Percentiles rank a stretch among this genome's conserved stretches.
Conservation (phyloP, 2,329 filamentous ascomycete species). For the Westerdykella aurantiaca region DNA sequence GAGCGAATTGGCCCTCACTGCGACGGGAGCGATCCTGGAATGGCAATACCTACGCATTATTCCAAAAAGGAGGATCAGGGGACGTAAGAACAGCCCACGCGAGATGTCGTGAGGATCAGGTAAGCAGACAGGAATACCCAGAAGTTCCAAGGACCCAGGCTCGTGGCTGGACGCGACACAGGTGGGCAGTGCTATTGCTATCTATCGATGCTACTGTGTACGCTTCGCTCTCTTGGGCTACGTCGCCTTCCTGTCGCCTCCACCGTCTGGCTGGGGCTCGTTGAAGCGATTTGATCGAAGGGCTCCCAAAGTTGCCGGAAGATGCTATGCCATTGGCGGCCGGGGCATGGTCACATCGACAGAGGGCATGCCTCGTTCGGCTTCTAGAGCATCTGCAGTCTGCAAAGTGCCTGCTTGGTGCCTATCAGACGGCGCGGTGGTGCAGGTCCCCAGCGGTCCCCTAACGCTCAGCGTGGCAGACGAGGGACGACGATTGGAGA, state of each 20-base stretch:
- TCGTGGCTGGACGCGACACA: not conserved
- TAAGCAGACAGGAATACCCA: not conserved
- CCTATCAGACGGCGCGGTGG: constrained; percentile 16
- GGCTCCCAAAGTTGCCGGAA: not conserved
- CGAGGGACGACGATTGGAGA: constrained; percentile 18
- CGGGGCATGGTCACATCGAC: constrained; percentile 9
- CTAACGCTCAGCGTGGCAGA: constrained; percentile 15
- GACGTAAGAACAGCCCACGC: no score
- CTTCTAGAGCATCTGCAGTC: not conserved
- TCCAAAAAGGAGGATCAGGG: no score
- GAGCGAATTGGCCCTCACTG: no score
- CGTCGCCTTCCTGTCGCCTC: not conserved
- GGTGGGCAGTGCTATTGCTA: not conserved
- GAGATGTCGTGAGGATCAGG: not conserved
- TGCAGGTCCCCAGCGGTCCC: constrained; percentile 18
- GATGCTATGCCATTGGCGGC: constrained; percentile 12
- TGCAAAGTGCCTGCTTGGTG: constrained; percentile 1
- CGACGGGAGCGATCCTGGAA: no score
- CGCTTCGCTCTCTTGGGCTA: not conserved
- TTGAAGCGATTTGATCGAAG: not conserved
- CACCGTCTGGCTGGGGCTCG: not conserved
- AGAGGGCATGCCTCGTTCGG: not conserved
- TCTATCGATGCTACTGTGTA: no score
- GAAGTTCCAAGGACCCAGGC: not conserved
- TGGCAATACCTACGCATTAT: no score